Evolutionary conservation across 805 yeast genomes (phyloP).

Genomic region (Yarrowia sp.): DNA sequence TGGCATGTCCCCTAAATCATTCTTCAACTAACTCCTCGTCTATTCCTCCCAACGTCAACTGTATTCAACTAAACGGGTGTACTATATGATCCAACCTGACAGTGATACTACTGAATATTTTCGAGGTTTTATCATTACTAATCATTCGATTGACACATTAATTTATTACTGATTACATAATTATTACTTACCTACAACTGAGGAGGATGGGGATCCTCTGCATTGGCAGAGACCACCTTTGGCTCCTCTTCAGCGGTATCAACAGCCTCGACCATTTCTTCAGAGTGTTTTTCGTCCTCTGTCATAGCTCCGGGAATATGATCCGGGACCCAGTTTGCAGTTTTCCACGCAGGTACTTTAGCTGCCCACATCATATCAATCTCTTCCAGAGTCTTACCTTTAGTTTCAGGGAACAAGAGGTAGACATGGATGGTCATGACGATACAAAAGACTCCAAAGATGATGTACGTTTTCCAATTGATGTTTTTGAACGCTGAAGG

Average conservation of each 20-base stretch:
- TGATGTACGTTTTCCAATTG: conserved; percentile 58
- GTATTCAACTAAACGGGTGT: neutral
- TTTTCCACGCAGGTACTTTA: conserved; percentile 73
- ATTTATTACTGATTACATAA: neutral
- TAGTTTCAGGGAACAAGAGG: conserved; percentile 34
- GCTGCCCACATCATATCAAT: conserved; percentile 47
- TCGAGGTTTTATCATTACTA: too few species aligned
- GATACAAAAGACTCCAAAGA: conserved; percentile 55
- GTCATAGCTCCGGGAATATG: neutral
- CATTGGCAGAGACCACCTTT: neutral
- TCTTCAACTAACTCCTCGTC: neutral
- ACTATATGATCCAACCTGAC: too few species aligned
- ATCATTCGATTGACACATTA: too few species aligned
- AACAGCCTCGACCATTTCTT: neutral
- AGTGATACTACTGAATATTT: too few species aligned
- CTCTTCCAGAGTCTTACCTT: conserved; percentile 43
- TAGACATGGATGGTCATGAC: conserved; percentile 48
- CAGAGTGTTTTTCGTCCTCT: neutral
- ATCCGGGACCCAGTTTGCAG: conserved; percentile 41
- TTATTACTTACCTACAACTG: neutral
- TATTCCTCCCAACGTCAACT: neutral
- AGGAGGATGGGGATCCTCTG: neutral
- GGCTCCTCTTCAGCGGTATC: neutral
- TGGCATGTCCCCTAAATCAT: too few species aligned
- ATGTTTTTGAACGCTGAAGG: conserved; percentile 55